These are phyloP conservation scores for Suillus occidentalis DNA, from an alignment of 768 basidiomycete species.

Conservation along the genomic window DNA sequence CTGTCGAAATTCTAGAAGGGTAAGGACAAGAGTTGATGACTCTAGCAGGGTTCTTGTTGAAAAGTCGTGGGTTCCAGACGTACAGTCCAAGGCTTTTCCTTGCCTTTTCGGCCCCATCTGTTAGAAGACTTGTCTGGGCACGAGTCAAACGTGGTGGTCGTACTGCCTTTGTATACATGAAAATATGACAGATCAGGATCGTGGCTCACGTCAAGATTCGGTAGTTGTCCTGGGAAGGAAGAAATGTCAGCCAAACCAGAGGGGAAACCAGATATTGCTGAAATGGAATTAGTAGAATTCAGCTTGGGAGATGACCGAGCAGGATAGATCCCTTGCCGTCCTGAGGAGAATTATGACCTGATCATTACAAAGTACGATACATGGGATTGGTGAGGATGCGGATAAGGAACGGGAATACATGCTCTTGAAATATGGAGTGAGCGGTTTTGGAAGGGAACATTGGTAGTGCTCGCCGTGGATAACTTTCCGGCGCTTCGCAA, in stretches of 20 bases:
- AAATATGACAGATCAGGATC: constrained; percentile 6
- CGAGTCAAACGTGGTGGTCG: neutral
- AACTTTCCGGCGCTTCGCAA: constrained; percentile 9
- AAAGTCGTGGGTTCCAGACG: no score
- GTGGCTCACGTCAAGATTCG: neutral
- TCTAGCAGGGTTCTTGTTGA: no score
- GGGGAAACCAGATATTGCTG: constrained; percentile 8
- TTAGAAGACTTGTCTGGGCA: no score
- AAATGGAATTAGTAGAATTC: constrained; percentile 8
- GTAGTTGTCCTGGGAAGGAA: neutral
- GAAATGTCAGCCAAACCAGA: neutral
- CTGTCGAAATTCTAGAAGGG: no score
- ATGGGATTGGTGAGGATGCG: constrained; percentile 9
- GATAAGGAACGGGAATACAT: constrained; percentile 16
- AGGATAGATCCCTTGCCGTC: constrained; percentile 22
- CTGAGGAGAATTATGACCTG: constrained; percentile 11
- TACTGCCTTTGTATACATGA: neutral
- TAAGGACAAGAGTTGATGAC: no score
- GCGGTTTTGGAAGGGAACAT: constrained; percentile 5
- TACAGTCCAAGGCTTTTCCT: no score
- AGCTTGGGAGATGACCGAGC: constrained; percentile 13
- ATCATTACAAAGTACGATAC: constrained; percentile 1
- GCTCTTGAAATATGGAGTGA: constrained; percentile 10
- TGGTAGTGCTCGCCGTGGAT: constrained; percentile 12
- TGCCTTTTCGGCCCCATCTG: no score